Percentiles rank a stretch among this genome's conserved stretches.
phyloP scores from a whole-genome alignment of 1,284 basidiomycete genomes.

The Fomitopsis pinicola region DNA sequence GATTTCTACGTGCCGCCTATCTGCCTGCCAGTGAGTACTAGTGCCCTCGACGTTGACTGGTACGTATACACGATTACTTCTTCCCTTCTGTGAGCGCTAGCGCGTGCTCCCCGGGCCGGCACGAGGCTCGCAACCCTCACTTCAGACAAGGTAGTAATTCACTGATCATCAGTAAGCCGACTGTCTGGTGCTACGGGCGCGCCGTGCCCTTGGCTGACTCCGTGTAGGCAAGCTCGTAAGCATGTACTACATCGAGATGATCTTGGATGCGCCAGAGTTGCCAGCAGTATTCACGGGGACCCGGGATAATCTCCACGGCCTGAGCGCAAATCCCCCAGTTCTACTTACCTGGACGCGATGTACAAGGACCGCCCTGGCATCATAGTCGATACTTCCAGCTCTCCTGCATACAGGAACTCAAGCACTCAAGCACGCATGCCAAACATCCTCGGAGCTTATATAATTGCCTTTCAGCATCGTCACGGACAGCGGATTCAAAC shows the following conservation, averaged over 20 bases:
- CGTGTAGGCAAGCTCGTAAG: background rate
- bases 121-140: no score
- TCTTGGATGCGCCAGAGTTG: background rate
- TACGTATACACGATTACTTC: no score
- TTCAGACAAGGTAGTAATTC: background rate
- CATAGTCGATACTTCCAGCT: constrained; percentile 5
- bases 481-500: no score
- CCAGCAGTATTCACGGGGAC: background rate
- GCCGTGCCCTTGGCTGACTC: background rate
- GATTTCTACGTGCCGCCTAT: no score
- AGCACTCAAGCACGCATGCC: background rate
- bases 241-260: background rate
- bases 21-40: no score
- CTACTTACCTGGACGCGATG: constrained; percentile 12
- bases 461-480: no score
- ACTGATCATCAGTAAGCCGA: background rate
- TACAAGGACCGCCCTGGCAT: constrained; percentile 15
- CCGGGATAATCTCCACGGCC: no score
- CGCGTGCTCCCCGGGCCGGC: no score
- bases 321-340: constrained; percentile 7
- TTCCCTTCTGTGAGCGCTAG: no score
- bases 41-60: no score
- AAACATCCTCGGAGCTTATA: no score
- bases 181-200: background rate
- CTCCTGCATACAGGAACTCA: constrained; percentile 13